Conservation (phyloP, 371 early-diverging fungal species). For the Mortierella sp. region DNA sequence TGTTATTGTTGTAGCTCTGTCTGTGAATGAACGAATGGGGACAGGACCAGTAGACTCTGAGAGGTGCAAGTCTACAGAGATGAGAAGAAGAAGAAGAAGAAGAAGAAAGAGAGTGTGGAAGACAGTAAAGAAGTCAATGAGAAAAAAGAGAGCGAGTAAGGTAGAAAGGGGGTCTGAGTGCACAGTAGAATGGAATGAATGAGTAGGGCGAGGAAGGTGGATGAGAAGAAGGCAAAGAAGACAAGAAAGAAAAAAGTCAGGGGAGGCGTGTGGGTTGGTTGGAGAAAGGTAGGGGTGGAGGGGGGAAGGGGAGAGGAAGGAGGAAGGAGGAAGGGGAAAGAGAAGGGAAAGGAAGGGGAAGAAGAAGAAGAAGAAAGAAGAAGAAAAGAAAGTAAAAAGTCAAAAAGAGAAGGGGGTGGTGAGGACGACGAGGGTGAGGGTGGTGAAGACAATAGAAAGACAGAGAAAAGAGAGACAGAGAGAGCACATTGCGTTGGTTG, state of each 20-base stretch:
- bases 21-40: background rate
- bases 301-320: background rate
- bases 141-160: constrained; percentile 1
- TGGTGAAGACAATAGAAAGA: background rate
- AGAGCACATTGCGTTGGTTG: no score
- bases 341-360: background rate
- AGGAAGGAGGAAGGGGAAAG: background rate
- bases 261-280: background rate
- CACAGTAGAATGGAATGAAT: background rate
- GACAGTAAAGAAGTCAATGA: background rate
- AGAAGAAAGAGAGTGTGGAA: background rate
- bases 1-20: background rate
- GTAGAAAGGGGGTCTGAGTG: background rate
- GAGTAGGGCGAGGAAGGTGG: background rate
- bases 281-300: background rate
- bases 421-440: background rate
- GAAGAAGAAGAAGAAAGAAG: background rate
- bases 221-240: background rate
- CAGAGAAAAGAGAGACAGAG: no score
- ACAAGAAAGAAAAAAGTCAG: background rate
- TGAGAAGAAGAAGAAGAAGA: background rate
- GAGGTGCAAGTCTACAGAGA: background rate
- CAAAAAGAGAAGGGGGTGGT: background rate
- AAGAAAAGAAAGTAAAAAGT: background rate
- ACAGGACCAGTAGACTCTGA: background rate